These are phyloP conservation scores for Helicocarpus griseus DNA, from an alignment of 2,329 filamentous ascomycete genomes.

Conservation along the genomic window DNA sequence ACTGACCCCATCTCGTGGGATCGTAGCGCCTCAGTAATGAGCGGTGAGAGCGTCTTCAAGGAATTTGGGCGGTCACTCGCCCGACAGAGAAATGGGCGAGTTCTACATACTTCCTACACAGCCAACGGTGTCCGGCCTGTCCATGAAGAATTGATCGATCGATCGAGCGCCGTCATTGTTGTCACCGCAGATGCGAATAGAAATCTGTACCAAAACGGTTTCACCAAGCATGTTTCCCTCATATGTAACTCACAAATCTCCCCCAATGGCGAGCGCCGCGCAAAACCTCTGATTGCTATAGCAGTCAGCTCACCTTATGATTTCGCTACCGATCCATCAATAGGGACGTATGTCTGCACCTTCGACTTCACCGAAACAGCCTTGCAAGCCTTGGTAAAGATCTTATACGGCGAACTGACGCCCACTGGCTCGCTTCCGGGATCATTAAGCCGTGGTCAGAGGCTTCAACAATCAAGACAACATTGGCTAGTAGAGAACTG, in stretches of 20 bases:
- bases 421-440: slow-evolving; percentile 52
- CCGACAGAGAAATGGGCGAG: slow-evolving; percentile 71
- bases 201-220: slow-evolving; percentile 87
- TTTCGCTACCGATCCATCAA: slow-evolving; percentile 83
- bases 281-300: slow-evolving; percentile 78
- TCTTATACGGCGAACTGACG: slow-evolving; percentile 65
- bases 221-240: slow-evolving; percentile 93
- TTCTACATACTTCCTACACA: slow-evolving; percentile 90
- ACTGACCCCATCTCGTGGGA: slow-evolving; percentile 49
- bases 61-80: slow-evolving; percentile 84
- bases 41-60: slow-evolving; percentile 83
- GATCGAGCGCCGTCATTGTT: slow-evolving; percentile 79
- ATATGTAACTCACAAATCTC: slow-evolving; percentile 54
- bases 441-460: slow-evolving; percentile 77
- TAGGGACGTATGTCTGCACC: slow-evolving; percentile 88
- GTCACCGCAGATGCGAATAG: slow-evolving; percentile 89
- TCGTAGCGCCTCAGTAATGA: slow-evolving; percentile 61
- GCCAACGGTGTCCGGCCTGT: slow-evolving; percentile 85
- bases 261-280: slow-evolving; percentile 29
- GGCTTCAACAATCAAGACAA: slow-evolving; percentile 77
- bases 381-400: slow-evolving; percentile 71
- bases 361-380: slow-evolving; percentile 95
- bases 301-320: slow-evolving; percentile 94
- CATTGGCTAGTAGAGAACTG: slow-evolving; percentile 92
- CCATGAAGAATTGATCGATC: slow-evolving; percentile 84